These are phyloP conservation scores for Auricularia auricula-judae DNA, from an alignment of 768 basidiomycete species.

Conservation along the genomic window DNA sequence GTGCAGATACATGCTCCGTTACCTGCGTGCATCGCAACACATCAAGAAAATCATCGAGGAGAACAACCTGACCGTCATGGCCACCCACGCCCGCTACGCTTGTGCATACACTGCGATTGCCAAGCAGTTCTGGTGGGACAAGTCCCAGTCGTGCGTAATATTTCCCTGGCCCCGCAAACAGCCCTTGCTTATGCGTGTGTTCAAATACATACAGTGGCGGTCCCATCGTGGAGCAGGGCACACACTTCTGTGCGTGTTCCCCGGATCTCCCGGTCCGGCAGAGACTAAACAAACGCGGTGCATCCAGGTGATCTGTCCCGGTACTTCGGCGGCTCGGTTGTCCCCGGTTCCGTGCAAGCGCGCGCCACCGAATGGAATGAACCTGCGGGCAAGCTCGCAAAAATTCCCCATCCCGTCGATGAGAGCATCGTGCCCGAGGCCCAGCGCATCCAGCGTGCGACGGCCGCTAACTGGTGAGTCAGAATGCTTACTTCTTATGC, in stretches of 20 bases:
- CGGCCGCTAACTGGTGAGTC: slow-evolving; percentile 73
- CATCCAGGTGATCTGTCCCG: slow-evolving; percentile 63
- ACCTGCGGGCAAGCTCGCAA: slow-evolving; percentile 72
- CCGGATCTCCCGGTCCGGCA: background rate
- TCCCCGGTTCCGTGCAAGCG: slow-evolving; percentile 66
- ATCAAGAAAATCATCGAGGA: slow-evolving; percentile 95
- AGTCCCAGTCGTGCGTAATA: slow-evolving; percentile 54
- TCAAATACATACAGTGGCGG: slow-evolving; percentile 40
- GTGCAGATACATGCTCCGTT: slow-evolving; percentile 81
- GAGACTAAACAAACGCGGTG: background rate
- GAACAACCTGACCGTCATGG: slow-evolving; percentile 91
- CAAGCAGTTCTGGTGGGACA: slow-evolving; percentile 91
- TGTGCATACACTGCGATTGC: slow-evolving; percentile 72
- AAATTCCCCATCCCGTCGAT: slow-evolving; percentile 54
- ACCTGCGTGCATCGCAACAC: slow-evolving; percentile 86
- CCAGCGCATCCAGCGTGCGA: slow-evolving; percentile 89
- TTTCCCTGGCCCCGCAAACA: slow-evolving; percentile 3
- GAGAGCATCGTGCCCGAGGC: slow-evolving; percentile 76
- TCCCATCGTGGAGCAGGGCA: slow-evolving; percentile 84
- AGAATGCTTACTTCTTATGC: too few species aligned
- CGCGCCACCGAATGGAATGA: slow-evolving; percentile 92
- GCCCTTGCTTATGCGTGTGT: background rate
- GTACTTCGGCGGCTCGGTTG: slow-evolving; percentile 94
- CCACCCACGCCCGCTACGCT: slow-evolving; percentile 90
- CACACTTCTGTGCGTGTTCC: slow-evolving; percentile 63